Evolutionary conservation across 331 rosid species (phyloP).

Genomic region (Quercus tomentella): DNA sequence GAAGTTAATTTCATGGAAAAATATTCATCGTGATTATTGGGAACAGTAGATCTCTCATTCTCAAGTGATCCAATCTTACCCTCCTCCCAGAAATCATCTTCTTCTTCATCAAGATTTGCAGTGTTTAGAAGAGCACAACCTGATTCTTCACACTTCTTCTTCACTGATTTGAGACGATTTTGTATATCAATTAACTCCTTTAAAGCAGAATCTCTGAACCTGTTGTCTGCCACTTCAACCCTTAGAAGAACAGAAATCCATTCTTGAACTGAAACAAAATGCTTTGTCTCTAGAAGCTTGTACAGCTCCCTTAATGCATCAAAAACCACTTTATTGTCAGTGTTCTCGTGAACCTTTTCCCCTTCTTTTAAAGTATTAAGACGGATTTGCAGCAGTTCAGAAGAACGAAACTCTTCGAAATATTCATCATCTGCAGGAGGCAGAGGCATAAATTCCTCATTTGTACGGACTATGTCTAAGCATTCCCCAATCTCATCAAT

Average conservation of each 20-base stretch:
- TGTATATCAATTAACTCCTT: slow-evolving; percentile 75
- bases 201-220: slow-evolving; percentile 66
- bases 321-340: slow-evolving; percentile 79
- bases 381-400: slow-evolving; percentile 74
- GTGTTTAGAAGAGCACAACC: slow-evolving; percentile 52
- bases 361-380: slow-evolving; percentile 70
- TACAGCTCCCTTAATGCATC: slow-evolving; percentile 84
- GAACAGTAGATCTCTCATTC: slow-evolving; percentile 13
- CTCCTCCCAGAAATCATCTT: slow-evolving; percentile 89
- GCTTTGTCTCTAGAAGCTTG: slow-evolving; percentile 74
- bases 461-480: slow-evolving; percentile 62
- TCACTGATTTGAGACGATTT: slow-evolving; percentile 53
- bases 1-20: slow-evolving; percentile 30
- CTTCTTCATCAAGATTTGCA: slow-evolving; percentile 42
- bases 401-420: slow-evolving; percentile 50
- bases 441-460: slow-evolving; percentile 32
- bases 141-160: slow-evolving; percentile 79
- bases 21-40: slow-evolving; percentile 20
- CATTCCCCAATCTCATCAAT: slow-evolving; percentile 82
- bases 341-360: slow-evolving; percentile 63
- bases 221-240: slow-evolving; percentile 66
- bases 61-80: slow-evolving; percentile 36
- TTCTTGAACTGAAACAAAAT: slow-evolving; percentile 69
- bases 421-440: slow-evolving; percentile 35
- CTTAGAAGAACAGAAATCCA: slow-evolving; percentile 79